These are phyloP conservation scores for Phyllosticta capitalensis DNA, from an alignment of 2,329 filamentous ascomycete species.

Conservation along the genomic window DNA sequence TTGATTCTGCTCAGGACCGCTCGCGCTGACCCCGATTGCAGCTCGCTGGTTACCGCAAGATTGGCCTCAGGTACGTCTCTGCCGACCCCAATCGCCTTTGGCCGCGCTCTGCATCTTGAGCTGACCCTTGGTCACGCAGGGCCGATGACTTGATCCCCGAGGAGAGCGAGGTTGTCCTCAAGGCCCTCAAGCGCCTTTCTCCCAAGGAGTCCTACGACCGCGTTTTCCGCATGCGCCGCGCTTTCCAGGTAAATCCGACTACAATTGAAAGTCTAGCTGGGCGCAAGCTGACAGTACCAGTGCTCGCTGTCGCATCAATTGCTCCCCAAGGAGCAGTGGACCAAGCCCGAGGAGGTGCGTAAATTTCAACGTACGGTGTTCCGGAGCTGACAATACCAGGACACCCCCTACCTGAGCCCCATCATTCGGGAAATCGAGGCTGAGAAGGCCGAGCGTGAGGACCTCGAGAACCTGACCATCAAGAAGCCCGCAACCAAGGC, in stretches of 20 bases:
- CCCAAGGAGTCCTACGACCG: constrained; percentile 92
- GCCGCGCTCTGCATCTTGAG: constrained; percentile 19
- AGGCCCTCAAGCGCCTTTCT: constrained; percentile 81
- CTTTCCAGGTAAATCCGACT: constrained; percentile 60
- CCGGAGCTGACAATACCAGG: constrained; percentile 39
- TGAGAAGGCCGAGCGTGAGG: constrained; percentile 56
- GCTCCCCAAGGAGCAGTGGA: constrained; percentile 56
- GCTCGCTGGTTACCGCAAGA: constrained; percentile 82
- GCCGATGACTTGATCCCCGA: constrained; percentile 92
- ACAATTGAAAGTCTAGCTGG: background rate
- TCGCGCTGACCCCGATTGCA: constrained; percentile 7
- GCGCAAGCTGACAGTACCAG: constrained; percentile 33
- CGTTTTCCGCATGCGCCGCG: constrained; percentile 91
- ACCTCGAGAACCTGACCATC: constrained; percentile 58
- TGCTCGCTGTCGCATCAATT: constrained; percentile 57
- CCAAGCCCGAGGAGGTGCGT: constrained; percentile 55
- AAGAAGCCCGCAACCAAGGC: constrained; percentile 30
- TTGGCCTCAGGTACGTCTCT: constrained; percentile 69
- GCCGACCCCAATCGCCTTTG: background rate
- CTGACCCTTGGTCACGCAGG: constrained; percentile 42
- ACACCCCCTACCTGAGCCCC: constrained; percentile 54
- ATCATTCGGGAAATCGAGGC: constrained; percentile 61
- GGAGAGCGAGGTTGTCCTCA: constrained; percentile 77
- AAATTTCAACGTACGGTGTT: background rate
- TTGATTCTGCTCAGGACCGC: background rate